Conservation (phyloP, 441 rosid species). For the Corymbia citriodora region DNA sequence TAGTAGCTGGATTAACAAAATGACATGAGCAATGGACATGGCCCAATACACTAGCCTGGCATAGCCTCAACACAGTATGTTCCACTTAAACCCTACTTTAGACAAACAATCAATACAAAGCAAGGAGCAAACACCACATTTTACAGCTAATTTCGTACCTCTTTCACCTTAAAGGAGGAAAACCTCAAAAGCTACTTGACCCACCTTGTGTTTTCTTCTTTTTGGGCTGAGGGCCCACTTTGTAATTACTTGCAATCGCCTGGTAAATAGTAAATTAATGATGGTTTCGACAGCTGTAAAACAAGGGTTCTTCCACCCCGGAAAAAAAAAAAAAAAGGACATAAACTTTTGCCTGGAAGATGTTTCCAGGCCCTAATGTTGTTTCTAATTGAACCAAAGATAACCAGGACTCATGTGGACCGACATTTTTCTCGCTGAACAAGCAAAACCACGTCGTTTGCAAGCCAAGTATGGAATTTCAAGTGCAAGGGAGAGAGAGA, state of each 20-base stretch:
- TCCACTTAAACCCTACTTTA: not conserved
- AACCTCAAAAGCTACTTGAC: not conserved
- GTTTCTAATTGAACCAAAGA: not conserved
- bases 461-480: not conserved
- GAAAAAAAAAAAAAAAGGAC: not conserved
- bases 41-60: not conserved
- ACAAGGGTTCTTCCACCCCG: not conserved
- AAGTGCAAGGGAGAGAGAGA: not conserved
- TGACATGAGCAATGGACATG: not conserved
- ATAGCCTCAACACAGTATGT: not conserved
- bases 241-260: not conserved
- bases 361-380: not conserved
- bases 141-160: not conserved
- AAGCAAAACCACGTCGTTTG: not conserved
- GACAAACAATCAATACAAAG: not conserved
- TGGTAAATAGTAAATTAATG: not conserved
- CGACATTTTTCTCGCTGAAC: not conserved
- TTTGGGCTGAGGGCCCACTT: not conserved
- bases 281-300: not conserved
- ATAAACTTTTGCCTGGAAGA: not conserved
- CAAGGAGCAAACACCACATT: not conserved
- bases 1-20: not conserved
- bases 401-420: not conserved
- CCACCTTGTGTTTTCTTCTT: not conserved
- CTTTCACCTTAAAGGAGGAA: not conserved